These are phyloP conservation scores for Cladosporium sp. DNA, from an alignment of 2,329 filamentous ascomycete genomes.

Conservation along the genomic window DNA sequence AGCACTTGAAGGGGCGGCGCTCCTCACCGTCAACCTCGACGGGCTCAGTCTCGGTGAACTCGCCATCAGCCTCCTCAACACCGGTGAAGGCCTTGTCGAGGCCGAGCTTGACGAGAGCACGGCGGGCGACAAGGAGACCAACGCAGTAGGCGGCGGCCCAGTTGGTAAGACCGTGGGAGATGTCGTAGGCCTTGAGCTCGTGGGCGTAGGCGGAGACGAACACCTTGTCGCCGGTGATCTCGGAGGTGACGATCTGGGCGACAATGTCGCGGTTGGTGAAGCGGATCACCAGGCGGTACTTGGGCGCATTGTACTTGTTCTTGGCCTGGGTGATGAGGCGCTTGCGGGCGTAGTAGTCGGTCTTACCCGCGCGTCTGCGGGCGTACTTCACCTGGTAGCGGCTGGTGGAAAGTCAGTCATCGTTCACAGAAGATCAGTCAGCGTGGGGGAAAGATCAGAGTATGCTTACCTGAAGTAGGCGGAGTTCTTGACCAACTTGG, in stretches of 20 bases:
- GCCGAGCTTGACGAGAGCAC: conserved; percentile 94
- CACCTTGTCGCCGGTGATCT: conserved; percentile 98
- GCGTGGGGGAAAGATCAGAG: conserved; percentile 5
- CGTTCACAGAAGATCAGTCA: conserved; percentile 11
- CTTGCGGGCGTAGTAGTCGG: conserved; percentile 99
- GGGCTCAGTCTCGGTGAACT: conserved; percentile 94
- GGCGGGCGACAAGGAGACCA: conserved; percentile 94
- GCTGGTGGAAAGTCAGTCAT: conserved; percentile 45
- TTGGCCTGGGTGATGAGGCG: conserved; percentile 99
- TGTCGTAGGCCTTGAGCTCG: conserved; percentile 96
- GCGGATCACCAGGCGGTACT: conserved; percentile 98
- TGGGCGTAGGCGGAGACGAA: conserved; percentile 89
- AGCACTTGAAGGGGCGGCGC: conserved; percentile 98
- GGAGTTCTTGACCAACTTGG: conserved; percentile 95
- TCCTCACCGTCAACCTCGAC: conserved; percentile 80
- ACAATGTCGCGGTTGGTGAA: conserved; percentile 86
- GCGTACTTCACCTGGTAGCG: conserved; percentile 99
- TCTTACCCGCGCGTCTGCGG: conserved; percentile 93
- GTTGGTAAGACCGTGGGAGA: conserved; percentile 99
- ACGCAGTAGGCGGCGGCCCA: conserved; percentile 97
- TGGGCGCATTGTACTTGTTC: conserved; percentile 99
- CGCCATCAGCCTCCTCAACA: conserved; percentile 95
- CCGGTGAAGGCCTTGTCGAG: conserved; percentile 89
- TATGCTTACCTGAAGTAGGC: conserved; percentile 91
- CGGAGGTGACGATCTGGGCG: conserved; percentile 92